Evolutionary conservation across 2,329 filamentous ascomycete species (phyloP), one percentile per base, ranked within the genome.

Genomic region (Apiospora kogelbergensis): DNA sequence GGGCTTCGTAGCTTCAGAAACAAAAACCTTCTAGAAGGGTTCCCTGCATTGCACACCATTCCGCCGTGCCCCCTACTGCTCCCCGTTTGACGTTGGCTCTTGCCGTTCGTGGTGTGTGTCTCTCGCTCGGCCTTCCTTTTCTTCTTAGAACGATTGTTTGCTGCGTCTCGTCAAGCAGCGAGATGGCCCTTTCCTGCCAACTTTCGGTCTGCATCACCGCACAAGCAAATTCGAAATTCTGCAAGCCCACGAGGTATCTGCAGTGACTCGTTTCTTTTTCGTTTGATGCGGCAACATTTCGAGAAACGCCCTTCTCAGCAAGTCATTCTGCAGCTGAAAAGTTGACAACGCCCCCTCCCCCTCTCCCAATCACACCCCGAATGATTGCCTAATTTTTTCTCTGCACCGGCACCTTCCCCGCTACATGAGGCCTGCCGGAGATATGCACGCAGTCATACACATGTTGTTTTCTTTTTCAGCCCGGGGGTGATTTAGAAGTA

Each of bases 1-100:
- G 53, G 53, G 53, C 53, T 60, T 60, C 26, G 53, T 60, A 60
- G 53, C 53, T 60, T 60, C 53, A 37, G 26, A 60, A 60, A 60
- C 26, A 37, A 60, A 60, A 60, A n/a, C 53, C 63, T 64, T 64
- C 63, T 64, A 64, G 63, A 64, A 64, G 63, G 41, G 7, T 64
- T 64, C 63, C 63, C 13, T 64, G 63, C 53, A 60, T 60, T 60
- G 53, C 53, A 37, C 48, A 57, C 48, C 48, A 57, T 57, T 57
- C 48, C 48, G 48, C 48, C 48, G 48, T 9, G 7, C 24, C 48
- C 33, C 33, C n/a, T n/a, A n/a, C n/a, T n/a, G n/a, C n/a, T n/a
- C 22, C 48, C 26, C 48, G 24, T 57, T 57, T 26, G 24, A 57
- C 48, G 26, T 57, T 33, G 48, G 30, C 24, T 26, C 48, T 57